Evolutionary conservation across 1,284 basidiomycete genomes (phyloP), one percentile per base, ranked within the genome.

Genomic region (Pterulicium gracile): DNA sequence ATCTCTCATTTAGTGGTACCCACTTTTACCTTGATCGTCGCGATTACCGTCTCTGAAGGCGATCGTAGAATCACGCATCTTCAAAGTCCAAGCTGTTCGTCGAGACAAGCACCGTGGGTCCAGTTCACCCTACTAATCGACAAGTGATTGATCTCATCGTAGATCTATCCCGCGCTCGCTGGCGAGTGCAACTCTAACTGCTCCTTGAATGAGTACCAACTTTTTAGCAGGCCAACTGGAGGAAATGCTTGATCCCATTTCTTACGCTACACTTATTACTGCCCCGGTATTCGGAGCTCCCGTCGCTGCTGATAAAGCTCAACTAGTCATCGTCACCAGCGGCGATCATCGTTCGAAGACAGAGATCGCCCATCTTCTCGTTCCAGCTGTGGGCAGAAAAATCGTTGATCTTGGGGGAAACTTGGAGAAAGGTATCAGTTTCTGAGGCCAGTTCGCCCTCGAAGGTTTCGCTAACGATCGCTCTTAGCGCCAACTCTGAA

Each of bases 311-410:
- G 77, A 81, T 22, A 71, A 69, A 12, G 82, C 79, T 1, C 72
- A 81, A 48, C 75, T 95, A 14, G 59, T 94, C 39, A 72, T 91
- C 46, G 75, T 83, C 43, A 82, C 93, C 68, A 80, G 82, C 2
- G 92, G 91, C 4, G 84, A 91, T 59, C 85, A 89, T 60, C 77
- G 79, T 49, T 81, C 81, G 42, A 93, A 92, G 70, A 88, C 89
- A 60, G 77, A 86, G 56, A 75, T 83, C 2, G 80, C 82, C 1
- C 77, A 88, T 57, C 68, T 86, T 34, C 67, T 86, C 27, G 75
- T 91, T 4, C 91, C 91, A 18, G 78, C 84, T 3, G 75, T 93
- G 44, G 90, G 82, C 18, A 68, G 77, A 50, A 92, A 90, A 64
- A 75, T 81, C 21, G 64, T 83, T 24, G 83, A 87, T 55, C 68